Evolutionary conservation across 495 filamentous ascomycete genomes (phyloP), one percentile per base, ranked within the genome.

Genomic region (Hyaloscypha variabilis): DNA sequence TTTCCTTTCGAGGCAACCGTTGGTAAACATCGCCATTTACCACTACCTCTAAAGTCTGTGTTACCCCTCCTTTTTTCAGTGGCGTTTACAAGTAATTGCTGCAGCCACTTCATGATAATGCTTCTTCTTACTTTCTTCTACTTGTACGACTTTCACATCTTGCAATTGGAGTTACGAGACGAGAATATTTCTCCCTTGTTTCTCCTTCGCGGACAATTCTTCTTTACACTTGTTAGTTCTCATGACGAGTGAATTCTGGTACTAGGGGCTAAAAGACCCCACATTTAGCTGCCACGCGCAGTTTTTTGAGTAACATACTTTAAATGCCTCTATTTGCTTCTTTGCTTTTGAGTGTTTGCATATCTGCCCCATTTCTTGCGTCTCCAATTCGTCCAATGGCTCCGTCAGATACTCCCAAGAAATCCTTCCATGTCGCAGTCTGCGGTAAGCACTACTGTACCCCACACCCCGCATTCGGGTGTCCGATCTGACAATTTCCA

Each of bases 391-490:
- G 25, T n/a, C 26, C 8, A 21, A 71, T 71, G 69, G 26, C 69
- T 24, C 53, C 62, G 31, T 63, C 58, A 66, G 53, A 66, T 28
- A 66, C 58, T 17, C 62, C 62, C 29, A 66, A 68, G 30, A 71
- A 68, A 42, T 63, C 58, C 42, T 71, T 67, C 51, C 69, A 71
- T 55, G 34, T 71, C 8, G 69, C 69, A 11, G 69, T 71, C 46
- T 68, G 66, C 42, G 69, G 69, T 66, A 57, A 60, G 56, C 55
- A 26, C 23, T 58, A 23, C n/a, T n/a, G n/a, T n/a, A n/a, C 24
- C 36, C 26, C 24, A 11, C 58, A 26, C 60, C 21, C n/a, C 0
- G 23, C 30, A n/a, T 54, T 31, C 31, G n/a, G 23, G 8, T 58
- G 50, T 53, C 23, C 34, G 42, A 2, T 49, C 46, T 21, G 57